Base-by-base conservation (phyloP, 371 early-diverging fungal species). In the Mortierella sp. region DNA sequence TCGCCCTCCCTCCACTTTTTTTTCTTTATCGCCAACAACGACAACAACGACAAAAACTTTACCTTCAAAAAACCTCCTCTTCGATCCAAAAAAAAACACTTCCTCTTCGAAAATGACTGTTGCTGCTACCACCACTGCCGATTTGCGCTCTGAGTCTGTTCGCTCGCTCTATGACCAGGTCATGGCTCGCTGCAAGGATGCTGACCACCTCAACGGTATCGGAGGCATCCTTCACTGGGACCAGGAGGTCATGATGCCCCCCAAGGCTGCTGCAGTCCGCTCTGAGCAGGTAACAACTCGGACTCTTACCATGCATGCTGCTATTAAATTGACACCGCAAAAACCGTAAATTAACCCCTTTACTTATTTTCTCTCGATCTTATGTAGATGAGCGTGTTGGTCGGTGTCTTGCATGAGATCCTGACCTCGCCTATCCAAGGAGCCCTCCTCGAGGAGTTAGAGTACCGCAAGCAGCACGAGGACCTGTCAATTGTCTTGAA, bases 191-290 rank as follows among this genome's bases (percentile, higher is more conserved):
- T 18, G 73, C 63, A 81, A 81, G 74, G 84, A 84, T 1, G 68
- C 78, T 32, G 43, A 14, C 55, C 44, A 70, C 44, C 74, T 84
- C 46, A 74, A 76, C 11, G 74, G 81, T n/a, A 70, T 81, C 65
- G 38, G 49, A n/a, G 76, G 74, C 6, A 54, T 84, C n/a, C 78
- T 81, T 12, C 48, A 75, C 24, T 84, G 85, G 85, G 88, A 89
- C 48, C 87, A 87, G 44, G 77, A 82, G 43, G 87, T 88, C 71
- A 88, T 85, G 83, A 88, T 88, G 88, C 86, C 88, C 8, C 18
- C 81, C 65, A 81, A 85, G 63, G 83, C 88, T 41, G 81, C 73
- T 27, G 70, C 44, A 0, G 21, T 41, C 56, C 88, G 88, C 43
- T 71, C 80, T 43, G 43, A 78, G 35, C 83, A 83, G 83, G 83